Base-by-base conservation (phyloP, 306 rosid genomes). In the Geum urbanum region DNA sequence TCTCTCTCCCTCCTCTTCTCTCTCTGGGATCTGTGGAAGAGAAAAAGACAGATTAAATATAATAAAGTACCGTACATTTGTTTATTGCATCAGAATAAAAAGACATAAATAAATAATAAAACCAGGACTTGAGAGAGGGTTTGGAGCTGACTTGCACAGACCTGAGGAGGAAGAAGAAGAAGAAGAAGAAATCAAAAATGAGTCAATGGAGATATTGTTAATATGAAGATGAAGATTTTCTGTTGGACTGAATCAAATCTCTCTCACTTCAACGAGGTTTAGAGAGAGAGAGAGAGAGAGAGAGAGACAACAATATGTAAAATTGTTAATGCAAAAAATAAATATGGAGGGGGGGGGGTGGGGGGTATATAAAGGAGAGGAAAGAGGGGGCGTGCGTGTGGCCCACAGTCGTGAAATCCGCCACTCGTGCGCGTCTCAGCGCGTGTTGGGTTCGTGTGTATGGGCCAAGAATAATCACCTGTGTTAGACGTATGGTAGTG, bases 11-110 rank as follows among this genome's bases (percentile, higher is more conserved):
- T 46, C 54, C 9, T 46, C n/a, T 69, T 72, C 82, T 72, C 80
- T 52, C 72, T 47, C 46, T 83, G 77, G 79, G 79, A 82, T 87
- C 89, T 85, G 90, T 71, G 77, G 82, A 80, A 73, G 72, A 83
- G 79, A 82, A 77, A 87, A 22, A 16, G 83, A 86, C 84, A 80
- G 9, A 44, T 8, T 45, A 73, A 27, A 27, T 27, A 27, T 27
- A 27, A 48, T 45, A 59, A 59, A 32, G 32, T 59, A 56, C 22
- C 20, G 0, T 37, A 6, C 35, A 45, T 6, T 66, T 22, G 4
- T 45, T 32, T 65, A 65, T 65, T 35, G 13, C 37, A 32, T 32
- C 6, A 7, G 2, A n/a, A n/a, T n/a, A n/a, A n/a, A 61, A 40
- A 51, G 51, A 67, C 44, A 67, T 67, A 10, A 37, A 67, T 50